Percentiles rank a stretch among this genome's conserved stretches.
Conservation (phyloP, 805 yeast genomes). For the Yamadazyma tumulicola region DNA sequence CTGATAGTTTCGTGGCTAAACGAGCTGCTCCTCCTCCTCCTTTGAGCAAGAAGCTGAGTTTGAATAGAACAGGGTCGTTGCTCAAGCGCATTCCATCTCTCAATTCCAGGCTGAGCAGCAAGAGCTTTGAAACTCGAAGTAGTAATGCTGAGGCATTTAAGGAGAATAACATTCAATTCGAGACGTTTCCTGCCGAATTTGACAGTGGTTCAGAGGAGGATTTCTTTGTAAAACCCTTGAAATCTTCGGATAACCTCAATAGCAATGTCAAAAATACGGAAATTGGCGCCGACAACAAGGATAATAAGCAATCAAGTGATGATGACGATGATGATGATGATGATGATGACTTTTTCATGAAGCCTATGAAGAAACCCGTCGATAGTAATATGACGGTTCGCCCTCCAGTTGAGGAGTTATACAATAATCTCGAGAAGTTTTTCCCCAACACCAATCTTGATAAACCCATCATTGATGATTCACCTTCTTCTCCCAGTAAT, state of each 20-base stretch:
- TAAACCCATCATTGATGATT: constrained; percentile 79
- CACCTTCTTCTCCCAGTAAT: constrained; percentile 48
- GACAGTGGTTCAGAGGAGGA: constrained; percentile 28
- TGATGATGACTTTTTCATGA: constrained; percentile 62
- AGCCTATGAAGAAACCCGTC: constrained; percentile 18
- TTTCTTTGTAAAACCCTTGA: constrained; percentile 29
- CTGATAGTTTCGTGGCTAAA: constrained; percentile 52
- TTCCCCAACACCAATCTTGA: constrained; percentile 93
- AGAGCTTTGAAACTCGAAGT: constrained; percentile 9
- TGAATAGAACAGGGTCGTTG: constrained; percentile 8
- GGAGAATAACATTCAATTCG: constrained; percentile 72
- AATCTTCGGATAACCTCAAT: too few species aligned
- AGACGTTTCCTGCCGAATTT: constrained; percentile 41
- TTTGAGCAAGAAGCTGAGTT: constrained; percentile 11
- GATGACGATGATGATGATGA: constrained; percentile 15
- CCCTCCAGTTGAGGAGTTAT: constrained; percentile 93
- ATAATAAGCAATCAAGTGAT: not conserved
- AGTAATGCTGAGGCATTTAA: constrained; percentile 48
- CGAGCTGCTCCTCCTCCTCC: constrained; percentile 76
- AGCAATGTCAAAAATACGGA: not conserved
- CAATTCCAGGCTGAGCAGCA: constrained; percentile 7
- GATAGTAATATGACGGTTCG: constrained; percentile 58
- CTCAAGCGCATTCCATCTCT: constrained; percentile 10
- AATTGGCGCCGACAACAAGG: not conserved
- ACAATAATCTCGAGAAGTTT: constrained; percentile 84